Base-by-base conservation (phyloP, 78 protist species). In the Dictyostelium intermedium region DNA sequence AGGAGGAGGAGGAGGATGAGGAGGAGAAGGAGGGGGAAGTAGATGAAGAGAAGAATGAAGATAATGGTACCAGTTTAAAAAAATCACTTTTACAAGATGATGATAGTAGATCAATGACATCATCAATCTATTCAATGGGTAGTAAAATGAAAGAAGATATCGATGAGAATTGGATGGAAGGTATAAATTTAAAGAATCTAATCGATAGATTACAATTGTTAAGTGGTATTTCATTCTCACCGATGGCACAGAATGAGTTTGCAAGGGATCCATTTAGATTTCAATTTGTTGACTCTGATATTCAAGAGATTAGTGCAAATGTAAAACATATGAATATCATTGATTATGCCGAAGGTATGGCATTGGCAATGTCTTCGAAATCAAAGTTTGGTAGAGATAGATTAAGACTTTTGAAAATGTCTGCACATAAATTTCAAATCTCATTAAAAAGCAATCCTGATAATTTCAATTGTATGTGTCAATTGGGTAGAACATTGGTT, bases 321-420 rank as follows among this genome's bases (percentile, higher is more conserved):
- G 95, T 95, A 23, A 79, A 82, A 30, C 97, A 95, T 60, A 87
- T 89, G 91, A 95, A 95, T 32, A 89, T 95, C 30, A 83, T 95
- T n/a, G 94, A 95, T 32, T 89, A 80, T 66, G 91, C 92, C 2
- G 97, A 95, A 45, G 97, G 93, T 43, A 95, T 87, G 95, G 94
- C 95, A 69, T 76, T 95, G 14, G 16, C 80, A 14, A 79, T 95
- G 92, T 27, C 94, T 3, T 87, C 95, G 25, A 39, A 72, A 34
- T 14, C 84, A 1, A 95, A 95, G 37, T 56, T 50, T 11, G 92
- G 92, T 16, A 34, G 86, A 10, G 86, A 84, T 23, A 53, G 56
- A 9, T 25, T 93, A n/a, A 32, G 96, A n/a, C 23, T 93, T 37
- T 70, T 91, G 18, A 91, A 91, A 50, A 84, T 91, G 91, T 76